phyloP scores from a whole-genome alignment of 805 yeast genomes.

The Pichia manshurica region DNA sequence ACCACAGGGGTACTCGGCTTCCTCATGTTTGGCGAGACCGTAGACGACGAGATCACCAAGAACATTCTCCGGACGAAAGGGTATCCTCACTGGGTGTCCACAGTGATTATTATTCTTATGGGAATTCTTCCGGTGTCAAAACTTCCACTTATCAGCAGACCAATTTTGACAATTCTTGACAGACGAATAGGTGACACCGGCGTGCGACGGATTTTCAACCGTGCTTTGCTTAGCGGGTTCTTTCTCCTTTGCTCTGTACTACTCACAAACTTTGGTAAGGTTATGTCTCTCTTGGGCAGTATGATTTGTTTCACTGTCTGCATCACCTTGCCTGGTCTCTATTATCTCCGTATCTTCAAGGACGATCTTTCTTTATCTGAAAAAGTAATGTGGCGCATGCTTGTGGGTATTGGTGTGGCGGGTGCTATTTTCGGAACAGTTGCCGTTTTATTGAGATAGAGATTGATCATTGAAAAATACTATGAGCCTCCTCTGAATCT shows the following conservation, averaged over 20 bases:
- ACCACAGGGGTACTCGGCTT: constrained; percentile 63
- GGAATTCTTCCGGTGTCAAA: constrained; percentile 83
- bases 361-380: constrained; percentile 40
- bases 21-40: constrained; percentile 47
- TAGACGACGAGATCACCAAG: constrained; percentile 49
- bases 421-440: constrained; percentile 57
- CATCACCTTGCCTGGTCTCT: constrained; percentile 67
- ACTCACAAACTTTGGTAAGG: constrained; percentile 74
- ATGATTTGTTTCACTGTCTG: constrained; percentile 77
- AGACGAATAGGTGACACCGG: not conserved
- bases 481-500: no score
- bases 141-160: constrained; percentile 77
- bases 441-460: constrained; percentile 37
- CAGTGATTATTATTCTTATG: constrained; percentile 57
- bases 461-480: no score
- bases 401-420: constrained; percentile 1
- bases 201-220: constrained; percentile 20
- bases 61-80: constrained; percentile 39
- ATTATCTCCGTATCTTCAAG: constrained; percentile 56
- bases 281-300: constrained; percentile 78
- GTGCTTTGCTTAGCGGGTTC: constrained; percentile 45
- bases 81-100: constrained; percentile 43
- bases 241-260: constrained; percentile 56
- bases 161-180: constrained; percentile 69
- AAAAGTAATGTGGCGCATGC: not conserved